These are phyloP conservation scores for Nakazawaea anatomiae DNA, from an alignment of 805 yeast genomes.

Conservation along the genomic window DNA sequence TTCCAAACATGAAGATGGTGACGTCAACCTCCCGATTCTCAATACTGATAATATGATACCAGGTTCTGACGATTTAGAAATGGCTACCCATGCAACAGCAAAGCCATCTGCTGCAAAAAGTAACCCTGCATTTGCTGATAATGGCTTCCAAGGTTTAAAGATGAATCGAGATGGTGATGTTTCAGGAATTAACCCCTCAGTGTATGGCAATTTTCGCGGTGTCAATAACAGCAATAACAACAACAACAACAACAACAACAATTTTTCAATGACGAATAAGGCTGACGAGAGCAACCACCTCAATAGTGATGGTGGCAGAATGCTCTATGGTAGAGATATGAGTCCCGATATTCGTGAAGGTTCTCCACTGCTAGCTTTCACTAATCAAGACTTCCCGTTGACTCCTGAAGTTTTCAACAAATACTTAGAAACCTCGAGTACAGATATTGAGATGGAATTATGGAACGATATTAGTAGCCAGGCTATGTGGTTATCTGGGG, in stretches of 20 bases:
- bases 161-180: background rate
- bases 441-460: constrained; percentile 42
- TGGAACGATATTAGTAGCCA: constrained; percentile 78
- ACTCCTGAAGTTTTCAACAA: constrained; percentile 10
- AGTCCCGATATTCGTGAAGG: background rate
- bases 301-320: too few relatives aligned
- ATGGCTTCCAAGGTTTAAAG: too few relatives aligned
- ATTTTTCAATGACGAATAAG: background rate
- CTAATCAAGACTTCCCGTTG: constrained; percentile 2
- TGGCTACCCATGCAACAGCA: too few relatives aligned
- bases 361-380: background rate
- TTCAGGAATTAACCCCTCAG: background rate
- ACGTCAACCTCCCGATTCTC: constrained; percentile 18
- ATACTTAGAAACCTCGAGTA: constrained; percentile 10
- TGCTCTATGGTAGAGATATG: background rate
- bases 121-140: too few relatives aligned
- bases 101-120: too few relatives aligned
- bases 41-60: constrained; percentile 11
- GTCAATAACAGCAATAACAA: background rate
- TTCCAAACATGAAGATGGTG: constrained; percentile 49
- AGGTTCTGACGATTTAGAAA: background rate
- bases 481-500: constrained; percentile 64
- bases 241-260: background rate
- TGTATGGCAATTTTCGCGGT: background rate
- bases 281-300: too few relatives aligned